Evolutionary conservation across 495 filamentous ascomycete species (phyloP), one percentile per base, ranked within the genome.

Genomic region (Thermothielavioides terrestris): DNA sequence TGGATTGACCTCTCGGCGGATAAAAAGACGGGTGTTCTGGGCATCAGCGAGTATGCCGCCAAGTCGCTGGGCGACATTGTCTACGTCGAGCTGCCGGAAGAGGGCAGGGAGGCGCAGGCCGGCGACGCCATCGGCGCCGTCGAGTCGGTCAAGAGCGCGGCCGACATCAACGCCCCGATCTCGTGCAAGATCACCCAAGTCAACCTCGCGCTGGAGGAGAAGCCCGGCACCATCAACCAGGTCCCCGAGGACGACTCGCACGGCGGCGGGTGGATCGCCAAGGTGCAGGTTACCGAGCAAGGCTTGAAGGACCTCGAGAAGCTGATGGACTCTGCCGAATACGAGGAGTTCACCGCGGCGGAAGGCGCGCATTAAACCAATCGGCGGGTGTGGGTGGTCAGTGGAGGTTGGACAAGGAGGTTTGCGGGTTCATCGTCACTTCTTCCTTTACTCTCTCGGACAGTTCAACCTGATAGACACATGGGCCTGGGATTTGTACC

Each of bases 111-210:
- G 55, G 75, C 94, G 31, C 55, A 59, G 25, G 77, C 77, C 26
- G 88, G 88, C 54, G 88, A 94, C 62, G 69, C 85, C 49, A 83
- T 95, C 55, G 92, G 92, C 46, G 89, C 92, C 38, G 90, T 98
- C 53, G 92, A 98, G 77, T 94, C 88, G 9, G 92, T 98, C 64
- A 98, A 98, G 77, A 90, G 86, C 36, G 92, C 94, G 15, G 91
- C 88, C 52, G 92, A 98, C 66, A 94, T 98, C 71, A 83, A 94
- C 65, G 82, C 89, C 4, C 94, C 92, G 22, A 77, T 95, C 42
- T 70, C 77, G 28, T 88, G 91, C 54, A 85, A 68, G 55, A 77
- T 98, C 42, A 76, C 81, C 25, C 76, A 77, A 56, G 73, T 79
- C 39, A 98, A 98, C 70, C 52, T 58, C 2, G 46, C 76, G 46